phyloP scores from a whole-genome alignment of 1,284 basidiomycete genomes.

The Coriolopsis trogii region DNA sequence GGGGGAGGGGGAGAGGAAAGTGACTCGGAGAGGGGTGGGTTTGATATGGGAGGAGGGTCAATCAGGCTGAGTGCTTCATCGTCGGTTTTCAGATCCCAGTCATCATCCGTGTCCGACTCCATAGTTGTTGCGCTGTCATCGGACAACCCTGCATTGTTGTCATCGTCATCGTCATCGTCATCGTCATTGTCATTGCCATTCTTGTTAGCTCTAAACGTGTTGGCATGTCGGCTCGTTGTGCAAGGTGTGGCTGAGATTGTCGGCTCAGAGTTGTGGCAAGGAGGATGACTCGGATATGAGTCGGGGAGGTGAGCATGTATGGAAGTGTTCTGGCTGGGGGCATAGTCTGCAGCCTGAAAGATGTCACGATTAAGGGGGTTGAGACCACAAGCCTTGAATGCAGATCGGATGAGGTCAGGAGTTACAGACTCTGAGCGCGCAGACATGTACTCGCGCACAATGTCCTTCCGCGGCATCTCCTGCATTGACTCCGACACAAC shows the following conservation, averaged over 20 bases:
- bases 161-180: no score
- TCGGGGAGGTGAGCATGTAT: neutral
- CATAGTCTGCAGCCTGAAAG: neutral
- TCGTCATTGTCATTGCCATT: no score
- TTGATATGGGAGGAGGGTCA: no score
- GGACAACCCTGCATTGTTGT: no score
- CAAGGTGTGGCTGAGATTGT: neutral
- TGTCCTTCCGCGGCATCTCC: neutral
- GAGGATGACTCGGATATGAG: neutral
- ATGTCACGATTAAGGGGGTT: neutral
- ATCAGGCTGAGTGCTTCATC: no score
- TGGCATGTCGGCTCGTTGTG: neutral
- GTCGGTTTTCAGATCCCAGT: no score
- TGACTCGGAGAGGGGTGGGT: no score
- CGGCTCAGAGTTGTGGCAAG: neutral
- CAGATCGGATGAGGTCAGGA: neutral
- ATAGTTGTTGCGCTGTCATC: no score
- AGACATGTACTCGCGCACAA: constrained; percentile 3
- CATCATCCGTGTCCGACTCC: no score
- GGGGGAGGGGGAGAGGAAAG: no score
- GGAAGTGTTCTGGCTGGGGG: neutral
- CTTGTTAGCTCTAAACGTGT: no score
- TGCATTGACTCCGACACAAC: neutral
- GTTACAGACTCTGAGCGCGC: neutral
- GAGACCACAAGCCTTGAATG: neutral